Base-by-base conservation (phyloP, 1,284 basidiomycete species). In the Golubevia pallescens region DNA sequence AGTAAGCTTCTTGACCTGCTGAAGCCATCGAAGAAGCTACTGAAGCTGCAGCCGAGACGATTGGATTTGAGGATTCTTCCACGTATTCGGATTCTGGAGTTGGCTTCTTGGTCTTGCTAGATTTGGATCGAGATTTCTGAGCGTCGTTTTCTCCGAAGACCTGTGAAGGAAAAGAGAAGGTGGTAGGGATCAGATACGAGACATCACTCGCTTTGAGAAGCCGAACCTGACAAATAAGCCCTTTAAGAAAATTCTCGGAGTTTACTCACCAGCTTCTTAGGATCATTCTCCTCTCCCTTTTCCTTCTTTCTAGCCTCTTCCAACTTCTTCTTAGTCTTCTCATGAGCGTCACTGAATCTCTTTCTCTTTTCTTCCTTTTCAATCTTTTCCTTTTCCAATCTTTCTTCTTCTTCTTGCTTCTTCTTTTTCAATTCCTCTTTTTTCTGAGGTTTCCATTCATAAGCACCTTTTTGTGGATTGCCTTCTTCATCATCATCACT, bases 391-490 rank as follows among this genome's bases (percentile, higher is more conserved):
- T 20, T 24, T n/a, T 60, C 28, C 48, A 28, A 21, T 60, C 58
- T 60, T 3, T 16, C 56, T 19, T 58, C 28, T 3, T 42, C 53
- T n/a, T 67, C 28, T 20, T 67, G 62, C 10, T 28, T 4, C 19
- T 20, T 24, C 10, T 60, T 42, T 24, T 19, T 13, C 57, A 58
- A 42, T 3, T 16, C 56, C 24, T 58, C 28, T 3, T 42, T 61
- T n/a, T 67, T 48, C 14, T 67, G 62, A 0, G 63, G 54, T n/a
- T 56, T 23, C 61, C 65, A 38, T 42, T 52, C 23, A n/a, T 64
- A 23, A 14, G 23, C 63, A 20, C 64, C 63, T 21, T 64, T 62
- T 8, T 19, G 20, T 19, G 19, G 19, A 21, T 63, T 7, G 14
- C 23, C 20, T 5, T 48, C 61, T 48, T 65, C 60, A 19, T 28